Evolutionary conservation across 78 protist species (phyloP).

Genomic region (Anaeramoeba flamelloides): DNA sequence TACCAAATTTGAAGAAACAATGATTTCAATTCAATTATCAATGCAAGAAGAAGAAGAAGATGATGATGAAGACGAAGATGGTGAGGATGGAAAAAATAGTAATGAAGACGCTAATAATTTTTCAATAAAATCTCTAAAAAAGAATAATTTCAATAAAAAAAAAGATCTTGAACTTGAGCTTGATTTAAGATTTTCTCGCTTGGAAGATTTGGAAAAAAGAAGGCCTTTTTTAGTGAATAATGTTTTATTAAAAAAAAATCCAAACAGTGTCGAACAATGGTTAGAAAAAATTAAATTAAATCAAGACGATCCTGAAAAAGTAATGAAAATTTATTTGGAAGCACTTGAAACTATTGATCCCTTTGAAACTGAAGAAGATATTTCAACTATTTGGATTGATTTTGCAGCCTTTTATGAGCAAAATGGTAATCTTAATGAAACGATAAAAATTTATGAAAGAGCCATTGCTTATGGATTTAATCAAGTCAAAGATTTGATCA

Average conservation of each 20-base stretch:
- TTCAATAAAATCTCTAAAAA: too few species aligned
- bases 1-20: slow-evolving; percentile 53
- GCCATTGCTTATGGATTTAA: background rate
- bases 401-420: slow-evolving; percentile 24
- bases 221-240: background rate
- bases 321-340: slow-evolving; percentile 27
- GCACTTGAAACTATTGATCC: slow-evolving; percentile 54
- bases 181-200: background rate
- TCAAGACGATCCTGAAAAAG: slow-evolving; percentile 9
- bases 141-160: too few species aligned
- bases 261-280: slow-evolving; percentile 89
- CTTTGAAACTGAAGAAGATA: slow-evolving; percentile 1
- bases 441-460: background rate
- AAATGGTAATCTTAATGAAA: background rate
- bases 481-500: background rate
- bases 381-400: slow-evolving; percentile 13
- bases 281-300: slow-evolving; percentile 57
- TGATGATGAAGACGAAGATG: background rate
- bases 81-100: background rate
- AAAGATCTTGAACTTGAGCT: background rate
- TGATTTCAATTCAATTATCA: background rate
- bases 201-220: background rate
- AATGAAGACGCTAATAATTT: background rate
- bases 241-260: background rate
- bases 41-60: slow-evolving; percentile 1